Percentiles rank a stretch among this genome's conserved stretches.
Evolutionary conservation across 2,329 filamentous ascomycete genomes (phyloP).

Genomic region (Xylaria sp.): DNA sequence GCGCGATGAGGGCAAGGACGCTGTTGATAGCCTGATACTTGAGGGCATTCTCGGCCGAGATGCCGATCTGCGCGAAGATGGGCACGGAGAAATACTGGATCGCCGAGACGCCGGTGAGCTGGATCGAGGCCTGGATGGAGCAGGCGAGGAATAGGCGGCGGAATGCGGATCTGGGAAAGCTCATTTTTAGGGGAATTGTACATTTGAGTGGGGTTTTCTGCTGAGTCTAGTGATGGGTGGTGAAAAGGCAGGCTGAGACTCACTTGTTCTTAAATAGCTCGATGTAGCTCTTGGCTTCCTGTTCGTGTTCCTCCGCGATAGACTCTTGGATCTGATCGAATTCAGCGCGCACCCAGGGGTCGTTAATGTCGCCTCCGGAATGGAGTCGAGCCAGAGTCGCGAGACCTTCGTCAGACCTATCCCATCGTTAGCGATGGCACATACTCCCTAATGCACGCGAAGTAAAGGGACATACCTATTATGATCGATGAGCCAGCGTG

Average conservation of each 20-base stretch:
- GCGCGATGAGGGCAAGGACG: constrained; percentile 74
- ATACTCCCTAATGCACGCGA: neutral
- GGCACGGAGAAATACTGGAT: constrained; percentile 79
- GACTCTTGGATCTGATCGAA: constrained; percentile 73
- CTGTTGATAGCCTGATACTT: constrained; percentile 82
- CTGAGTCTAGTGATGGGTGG: neutral
- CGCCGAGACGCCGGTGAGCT: constrained; percentile 80
- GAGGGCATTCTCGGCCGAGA: constrained; percentile 71
- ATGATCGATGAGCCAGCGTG: constrained; percentile 81
- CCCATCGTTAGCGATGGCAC: neutral
- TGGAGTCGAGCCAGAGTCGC: constrained; percentile 76
- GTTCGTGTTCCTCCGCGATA: constrained; percentile 73
- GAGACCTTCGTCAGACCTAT: constrained; percentile 71
- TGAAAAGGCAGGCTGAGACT: constrained; percentile 9
- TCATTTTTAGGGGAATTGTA: neutral
- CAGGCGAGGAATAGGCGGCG: constrained; percentile 77
- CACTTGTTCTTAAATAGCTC: constrained; percentile 73
- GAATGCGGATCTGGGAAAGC: constrained; percentile 64
- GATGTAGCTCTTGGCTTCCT: constrained; percentile 74
- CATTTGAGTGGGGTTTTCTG: neutral
- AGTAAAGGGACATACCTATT: constrained; percentile 49
- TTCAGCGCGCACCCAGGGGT: constrained; percentile 78
- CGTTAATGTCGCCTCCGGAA: constrained; percentile 71
- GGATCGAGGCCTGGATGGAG: constrained; percentile 75
- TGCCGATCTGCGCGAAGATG: constrained; percentile 77